phyloP scores from a whole-genome alignment of 1,284 basidiomycete species.

The Schizophyllum commune region DNA sequence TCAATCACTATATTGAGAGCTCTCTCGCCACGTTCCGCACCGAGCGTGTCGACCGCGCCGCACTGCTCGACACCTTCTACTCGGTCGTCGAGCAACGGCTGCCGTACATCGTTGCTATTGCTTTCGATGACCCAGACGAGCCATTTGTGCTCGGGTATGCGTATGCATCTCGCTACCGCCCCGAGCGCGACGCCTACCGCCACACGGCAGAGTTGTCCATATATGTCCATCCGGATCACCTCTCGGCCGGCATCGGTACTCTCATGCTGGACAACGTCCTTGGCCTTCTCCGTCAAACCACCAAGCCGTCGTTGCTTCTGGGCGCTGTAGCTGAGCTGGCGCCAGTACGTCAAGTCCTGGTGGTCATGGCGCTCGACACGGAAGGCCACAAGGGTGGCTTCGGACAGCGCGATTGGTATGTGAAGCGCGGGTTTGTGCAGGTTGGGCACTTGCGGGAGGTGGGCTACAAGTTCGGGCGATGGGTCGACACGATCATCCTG shows the following conservation, averaged over 20 bases:
- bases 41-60: slow-evolving; percentile 2
- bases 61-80: slow-evolving; percentile 1
- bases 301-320: neutral
- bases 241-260: slow-evolving; percentile 4
- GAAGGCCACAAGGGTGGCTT: neutral
- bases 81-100: slow-evolving; percentile 2
- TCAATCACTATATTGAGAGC: slow-evolving; percentile 10
- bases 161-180: slow-evolving; percentile 11
- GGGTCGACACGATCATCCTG: slow-evolving; percentile 9
- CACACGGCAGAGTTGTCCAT: slow-evolving; percentile 9
- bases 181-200: slow-evolving; percentile 5
- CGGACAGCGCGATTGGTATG: slow-evolving; percentile 10
- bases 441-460: slow-evolving; percentile 7
- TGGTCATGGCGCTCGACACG: slow-evolving; percentile 8
- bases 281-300: neutral
- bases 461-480: slow-evolving; percentile 8
- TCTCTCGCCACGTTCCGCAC: slow-evolving; percentile 9
- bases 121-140: neutral
- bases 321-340: neutral
- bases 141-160: slow-evolving; percentile 7
- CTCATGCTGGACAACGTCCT: slow-evolving; percentile 4
- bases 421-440: slow-evolving; percentile 7
- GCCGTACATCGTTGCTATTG: slow-evolving; percentile 8
- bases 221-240: slow-evolving; percentile 6
- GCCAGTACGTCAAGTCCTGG: slow-evolving; percentile 4